A percentile compares a stretch with the other conserved stretches of the same genome.
Evolutionary conservation across 345 rosid genomes (phyloP).

Genomic region (Geranium rotundifolium): DNA sequence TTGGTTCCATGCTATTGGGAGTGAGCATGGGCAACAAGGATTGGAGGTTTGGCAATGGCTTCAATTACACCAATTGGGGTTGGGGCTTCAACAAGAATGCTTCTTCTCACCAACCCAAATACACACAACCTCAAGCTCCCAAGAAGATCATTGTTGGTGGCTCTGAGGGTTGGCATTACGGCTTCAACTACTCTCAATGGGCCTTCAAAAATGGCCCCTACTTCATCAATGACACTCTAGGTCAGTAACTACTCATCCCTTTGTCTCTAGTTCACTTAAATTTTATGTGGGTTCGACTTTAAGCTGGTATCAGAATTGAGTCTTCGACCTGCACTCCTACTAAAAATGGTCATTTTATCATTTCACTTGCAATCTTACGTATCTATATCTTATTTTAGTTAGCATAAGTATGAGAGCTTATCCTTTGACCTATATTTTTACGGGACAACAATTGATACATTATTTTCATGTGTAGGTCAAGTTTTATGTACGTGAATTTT

Average conservation of each 20-base stretch:
- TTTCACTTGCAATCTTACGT: too few relatives aligned
- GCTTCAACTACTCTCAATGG: conserved; percentile 22
- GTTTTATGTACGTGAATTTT: too few relatives aligned
- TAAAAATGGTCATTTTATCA: too few relatives aligned
- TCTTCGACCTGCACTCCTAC: too few relatives aligned
- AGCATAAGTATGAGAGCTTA: too few relatives aligned
- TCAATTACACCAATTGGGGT: not conserved
- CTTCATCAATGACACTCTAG: conserved; percentile 15
- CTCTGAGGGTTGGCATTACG: conserved; percentile 15
- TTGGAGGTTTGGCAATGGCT: not conserved
- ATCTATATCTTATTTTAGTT: too few relatives aligned
- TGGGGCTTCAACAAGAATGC: not conserved
- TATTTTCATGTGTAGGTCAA: too few relatives aligned
- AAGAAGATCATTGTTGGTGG: conserved; percentile 16
- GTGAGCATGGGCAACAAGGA: not conserved
- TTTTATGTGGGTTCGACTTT: too few relatives aligned
- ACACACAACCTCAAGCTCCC: conserved; percentile 1
- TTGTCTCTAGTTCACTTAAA: too few relatives aligned
- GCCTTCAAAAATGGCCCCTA: conserved; percentile 17
- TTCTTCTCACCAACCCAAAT: not conserved
- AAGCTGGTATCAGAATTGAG: too few relatives aligned
- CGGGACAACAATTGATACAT: too few relatives aligned
- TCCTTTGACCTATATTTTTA: too few relatives aligned
- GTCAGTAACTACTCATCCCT: conserved; percentile 2
- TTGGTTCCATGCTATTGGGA: not conserved